Conservation (phyloP, 768 basidiomycete species). For the Dioszegia aurantiaca region DNA sequence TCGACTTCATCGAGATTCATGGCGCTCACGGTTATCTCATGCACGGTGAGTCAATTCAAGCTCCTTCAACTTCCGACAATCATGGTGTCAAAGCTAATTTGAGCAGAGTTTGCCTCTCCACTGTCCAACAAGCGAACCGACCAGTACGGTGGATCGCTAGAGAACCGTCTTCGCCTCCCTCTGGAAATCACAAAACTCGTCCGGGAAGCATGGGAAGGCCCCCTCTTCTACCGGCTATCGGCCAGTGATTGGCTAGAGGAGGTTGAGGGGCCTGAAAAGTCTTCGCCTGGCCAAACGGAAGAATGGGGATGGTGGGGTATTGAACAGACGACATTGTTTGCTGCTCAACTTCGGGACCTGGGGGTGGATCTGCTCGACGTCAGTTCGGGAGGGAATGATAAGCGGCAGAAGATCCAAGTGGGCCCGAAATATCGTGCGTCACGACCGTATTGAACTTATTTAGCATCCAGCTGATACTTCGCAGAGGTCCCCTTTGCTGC, state of each 20-base stretch:
- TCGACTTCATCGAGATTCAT: constrained; percentile 61
- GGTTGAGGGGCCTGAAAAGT: constrained; percentile 59
- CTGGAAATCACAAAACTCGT: constrained; percentile 60
- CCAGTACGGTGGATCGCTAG: constrained; percentile 67
- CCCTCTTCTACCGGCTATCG: constrained; percentile 70
- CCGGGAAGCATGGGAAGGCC: constrained; percentile 64
- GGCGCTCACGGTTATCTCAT: constrained; percentile 60
- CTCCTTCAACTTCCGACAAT: background rate
- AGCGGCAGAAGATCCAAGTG: constrained; percentile 60
- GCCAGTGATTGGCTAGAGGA: constrained; percentile 66
- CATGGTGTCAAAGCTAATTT: background rate
- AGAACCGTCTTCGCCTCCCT: constrained; percentile 69
- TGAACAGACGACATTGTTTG: constrained; percentile 67
- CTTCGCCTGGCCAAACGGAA: constrained; percentile 46
- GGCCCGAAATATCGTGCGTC: constrained; percentile 42
- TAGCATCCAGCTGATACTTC: constrained; percentile 9
- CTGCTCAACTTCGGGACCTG: constrained; percentile 59
- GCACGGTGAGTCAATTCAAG: constrained; percentile 29
- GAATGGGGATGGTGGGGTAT: constrained; percentile 57
- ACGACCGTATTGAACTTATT: background rate
- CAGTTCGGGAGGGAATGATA: constrained; percentile 67
- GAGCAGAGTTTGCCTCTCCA: constrained; percentile 67
- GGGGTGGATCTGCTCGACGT: constrained; percentile 77
- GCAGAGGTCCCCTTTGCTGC: constrained; percentile 67
- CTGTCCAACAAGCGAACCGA: constrained; percentile 71